These are phyloP conservation scores for Tuber brumale DNA, from an alignment of 495 filamentous ascomycete species.

Conservation along the genomic window DNA sequence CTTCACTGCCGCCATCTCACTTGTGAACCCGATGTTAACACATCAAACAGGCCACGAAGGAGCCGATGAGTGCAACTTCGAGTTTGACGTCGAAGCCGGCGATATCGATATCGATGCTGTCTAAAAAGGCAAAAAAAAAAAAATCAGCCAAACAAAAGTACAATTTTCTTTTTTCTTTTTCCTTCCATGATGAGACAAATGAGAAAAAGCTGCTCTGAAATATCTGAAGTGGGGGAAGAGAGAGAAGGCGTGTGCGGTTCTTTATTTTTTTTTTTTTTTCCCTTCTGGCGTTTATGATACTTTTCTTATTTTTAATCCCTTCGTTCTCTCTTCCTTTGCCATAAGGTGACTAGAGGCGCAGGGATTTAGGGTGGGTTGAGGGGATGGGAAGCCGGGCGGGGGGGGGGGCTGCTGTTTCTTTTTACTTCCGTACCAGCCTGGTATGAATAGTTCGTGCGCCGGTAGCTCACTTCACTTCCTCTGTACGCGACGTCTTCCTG, in stretches of 20 bases:
- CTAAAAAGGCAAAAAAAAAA: constrained; percentile 43
- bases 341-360: background rate
- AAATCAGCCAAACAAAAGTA: background rate
- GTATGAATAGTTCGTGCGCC: background rate
- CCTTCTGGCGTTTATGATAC: background rate
- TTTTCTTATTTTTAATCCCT: background rate
- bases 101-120: constrained; percentile 73
- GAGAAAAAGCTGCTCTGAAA: background rate
- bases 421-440: background rate
- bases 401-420: background rate
- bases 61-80: constrained; percentile 73
- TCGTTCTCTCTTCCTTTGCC: background rate
- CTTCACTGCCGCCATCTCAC: constrained; percentile 3
- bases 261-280: background rate
- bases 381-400: background rate
- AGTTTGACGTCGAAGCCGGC: constrained; percentile 64
- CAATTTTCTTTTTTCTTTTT: background rate
- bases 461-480: background rate
- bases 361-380: background rate
- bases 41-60: constrained; percentile 50
- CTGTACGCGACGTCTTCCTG: background rate
- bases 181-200: background rate
- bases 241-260: background rate
- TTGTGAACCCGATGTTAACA: constrained; percentile 1
- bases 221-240: background rate